Conservation (phyloP, 2,329 filamentous ascomycete genomes). For the Mycogone perniciosa region DNA sequence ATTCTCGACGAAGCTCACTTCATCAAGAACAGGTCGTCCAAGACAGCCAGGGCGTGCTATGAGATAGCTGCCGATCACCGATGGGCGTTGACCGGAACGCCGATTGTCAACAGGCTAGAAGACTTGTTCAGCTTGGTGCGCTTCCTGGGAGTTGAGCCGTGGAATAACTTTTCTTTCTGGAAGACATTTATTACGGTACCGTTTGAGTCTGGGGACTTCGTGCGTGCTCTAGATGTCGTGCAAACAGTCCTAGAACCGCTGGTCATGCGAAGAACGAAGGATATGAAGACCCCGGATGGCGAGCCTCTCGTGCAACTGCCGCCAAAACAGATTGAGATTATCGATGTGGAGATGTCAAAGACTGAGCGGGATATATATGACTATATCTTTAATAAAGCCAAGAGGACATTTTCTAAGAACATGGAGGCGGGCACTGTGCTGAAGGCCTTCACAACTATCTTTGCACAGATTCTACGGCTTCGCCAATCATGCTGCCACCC, state of each 20-base stretch:
- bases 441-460: constrained; percentile 95
- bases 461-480: constrained; percentile 88
- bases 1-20: constrained; percentile 94
- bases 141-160: constrained; percentile 90
- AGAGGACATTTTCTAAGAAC: constrained; percentile 77
- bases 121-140: constrained; percentile 90
- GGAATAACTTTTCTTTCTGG: constrained; percentile 99
- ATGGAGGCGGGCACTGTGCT: constrained; percentile 87
- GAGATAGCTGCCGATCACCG: constrained; percentile 78
- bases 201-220: constrained; percentile 91
- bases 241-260: constrained; percentile 93
- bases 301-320: constrained; percentile 70
- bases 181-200: constrained; percentile 97
- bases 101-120: constrained; percentile 92
- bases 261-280: constrained; percentile 92
- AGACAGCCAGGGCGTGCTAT: constrained; percentile 92
- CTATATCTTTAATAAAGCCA: constrained; percentile 77
- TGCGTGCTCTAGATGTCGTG: constrained; percentile 89
- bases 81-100: constrained; percentile 91
- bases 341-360: constrained; percentile 78
- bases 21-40: constrained; percentile 85
- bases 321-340: constrained; percentile 73
- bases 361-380: constrained; percentile 89
- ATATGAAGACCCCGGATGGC: constrained; percentile 93
- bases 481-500: constrained; percentile 95